Base-by-base conservation (phyloP, 2,329 filamentous ascomycete genomes). In the Chrysoporthe austroafricana region DNA sequence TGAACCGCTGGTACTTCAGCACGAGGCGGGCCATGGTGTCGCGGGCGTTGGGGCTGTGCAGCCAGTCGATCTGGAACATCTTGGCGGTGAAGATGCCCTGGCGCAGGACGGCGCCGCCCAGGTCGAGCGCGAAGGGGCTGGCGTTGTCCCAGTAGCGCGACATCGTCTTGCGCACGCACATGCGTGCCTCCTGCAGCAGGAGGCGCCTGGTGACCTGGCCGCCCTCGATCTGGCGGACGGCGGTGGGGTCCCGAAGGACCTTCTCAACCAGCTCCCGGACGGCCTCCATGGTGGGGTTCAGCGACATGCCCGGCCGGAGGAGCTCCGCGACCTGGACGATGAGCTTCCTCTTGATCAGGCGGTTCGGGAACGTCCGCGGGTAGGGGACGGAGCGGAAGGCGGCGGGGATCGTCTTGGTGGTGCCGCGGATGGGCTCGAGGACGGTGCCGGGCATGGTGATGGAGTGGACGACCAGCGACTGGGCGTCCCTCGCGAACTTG, bases 61-160 rank as follows among this genome's bases (percentile, higher is more conserved):
- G 80, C 92, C 91, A 95, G 77, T 93, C 90, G 59, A 94, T 87
- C 71, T 79, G 69, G 71, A 86, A 83, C 91, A 95, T 94, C 79
- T 95, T 92, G 68, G 89, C 86, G 2, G 88, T 79, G 72, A 92
- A 92, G 59, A 85, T 80, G 21, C 87, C 85, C 74, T 93, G 90
- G 0, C 90, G 82, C 71, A 90, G 80, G 2, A 91, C 87, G 0
- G 89, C 90, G 1, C 88, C 87, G 4, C 83, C 80, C 1, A 92
- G 85, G 69, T 92, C 89, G 0, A 92, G 80, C 0, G 86, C 85
- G 70, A 92, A 91, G 11, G 67, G 80, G 1, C 85, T 86, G n/a
- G 79, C 81, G 73, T 92, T 92, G 32, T 87, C 84, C 88, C 89
- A 91, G 74, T 92, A 93, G 2, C 86, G 81, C 32, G 83, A 84